Base-by-base conservation (phyloP, 2,329 filamentous ascomycete species). In the Phoma sp. region DNA sequence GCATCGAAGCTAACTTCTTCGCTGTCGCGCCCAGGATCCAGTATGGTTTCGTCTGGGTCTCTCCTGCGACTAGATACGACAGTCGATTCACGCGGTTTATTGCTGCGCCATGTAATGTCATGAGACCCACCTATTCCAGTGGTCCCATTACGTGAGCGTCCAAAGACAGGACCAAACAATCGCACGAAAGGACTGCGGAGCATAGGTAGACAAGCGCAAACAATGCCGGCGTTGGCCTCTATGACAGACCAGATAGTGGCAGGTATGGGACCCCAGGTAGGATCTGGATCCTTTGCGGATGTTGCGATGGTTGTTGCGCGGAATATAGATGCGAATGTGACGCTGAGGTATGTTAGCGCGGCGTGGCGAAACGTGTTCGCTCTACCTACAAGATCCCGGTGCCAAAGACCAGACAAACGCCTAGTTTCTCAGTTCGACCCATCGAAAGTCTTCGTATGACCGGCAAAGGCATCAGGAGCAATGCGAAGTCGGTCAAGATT, bases 161-260 rank as follows among this genome's bases (percentile, higher is more conserved):
- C 59, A 47, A 66, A 61, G n/a, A 67, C 39, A 7, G 63, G 55
- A 2, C 65, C 60, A 23, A 67, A 65, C 9, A 66, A 22, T 23
- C 56, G 56, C 3, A 67, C 46, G 10, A 67, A 66, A 14, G 63
- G 65, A 18, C 59, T 55, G 27, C 65, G 60, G 8, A 67, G 57
- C 65, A 66, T 67, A 4, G 62, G 62, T 9, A 65, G 55, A 38
- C 62, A 63, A 25, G 62, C 58, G 27, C 62, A 65, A 6, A 65
- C 48, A 23, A 67, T 66, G n/a, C 65, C 63, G 5, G 63, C 58
- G n/a, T 67, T 67, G 22, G 60, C 58, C 45, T 67, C 65, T 18
- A 67, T 61, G 1, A 66, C 65, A 23, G 60, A 60, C 65, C 65
- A 67, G 11, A 64, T 52, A 2, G 63, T 66, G 3, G 61, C 62